Evolutionary conservation across 345 rosid species (phyloP).

Genomic region (Gossypium longicalyx): DNA sequence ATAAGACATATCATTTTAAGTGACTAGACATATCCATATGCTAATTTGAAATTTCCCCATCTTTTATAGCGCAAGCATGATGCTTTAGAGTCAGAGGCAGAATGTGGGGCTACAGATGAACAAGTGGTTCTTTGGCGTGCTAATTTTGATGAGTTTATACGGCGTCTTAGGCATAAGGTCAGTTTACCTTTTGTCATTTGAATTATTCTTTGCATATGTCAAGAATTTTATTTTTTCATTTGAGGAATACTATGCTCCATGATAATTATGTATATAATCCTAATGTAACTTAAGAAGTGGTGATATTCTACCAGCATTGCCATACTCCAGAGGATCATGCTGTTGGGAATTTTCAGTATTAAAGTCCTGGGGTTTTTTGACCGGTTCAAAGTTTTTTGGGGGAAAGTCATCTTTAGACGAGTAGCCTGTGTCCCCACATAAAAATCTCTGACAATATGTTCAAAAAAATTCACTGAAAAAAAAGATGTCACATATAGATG

Average conservation of each 20-base stretch:
- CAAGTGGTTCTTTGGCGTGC: constrained; percentile 65
- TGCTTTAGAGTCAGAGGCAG: constrained; percentile 34
- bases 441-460: neutral
- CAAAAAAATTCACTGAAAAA: neutral
- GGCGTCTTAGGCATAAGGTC: constrained; percentile 77
- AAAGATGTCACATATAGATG: neutral
- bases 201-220: neutral
- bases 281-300: neutral
- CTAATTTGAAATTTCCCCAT: constrained; percentile 18
- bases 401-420: neutral
- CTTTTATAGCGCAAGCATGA: constrained; percentile 54
- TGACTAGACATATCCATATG: constrained; percentile 8
- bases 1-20: constrained; percentile 4
- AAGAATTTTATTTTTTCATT: neutral
- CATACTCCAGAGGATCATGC: neutral
- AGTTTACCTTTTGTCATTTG: constrained; percentile 18
- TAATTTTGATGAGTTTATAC: constrained; percentile 74
- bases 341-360: neutral
- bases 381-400: neutral
- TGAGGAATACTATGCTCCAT: neutral
- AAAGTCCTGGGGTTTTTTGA: neutral
- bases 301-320: neutral
- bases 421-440: neutral
- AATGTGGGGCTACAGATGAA: constrained; percentile 27
- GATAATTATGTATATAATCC: neutral